phyloP scores from a whole-genome alignment of 2,329 filamentous ascomycete genomes.

The Juglanconis oblonga region DNA sequence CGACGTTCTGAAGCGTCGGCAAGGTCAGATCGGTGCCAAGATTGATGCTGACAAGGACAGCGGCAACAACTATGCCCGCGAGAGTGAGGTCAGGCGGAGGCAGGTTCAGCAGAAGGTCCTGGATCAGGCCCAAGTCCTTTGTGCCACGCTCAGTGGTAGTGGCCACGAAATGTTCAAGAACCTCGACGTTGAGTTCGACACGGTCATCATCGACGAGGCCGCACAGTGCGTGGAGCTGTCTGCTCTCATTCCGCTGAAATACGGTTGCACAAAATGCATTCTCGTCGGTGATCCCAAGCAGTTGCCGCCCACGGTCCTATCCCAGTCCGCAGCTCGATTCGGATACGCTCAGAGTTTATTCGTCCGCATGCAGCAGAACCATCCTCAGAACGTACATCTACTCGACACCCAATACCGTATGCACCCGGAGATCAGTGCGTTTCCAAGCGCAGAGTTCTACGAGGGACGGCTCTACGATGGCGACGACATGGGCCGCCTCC shows the following conservation, averaged over 20 bases:
- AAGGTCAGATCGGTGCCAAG: conserved; percentile 69
- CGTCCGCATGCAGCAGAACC: conserved; percentile 94
- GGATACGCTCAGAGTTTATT: conserved; percentile 98
- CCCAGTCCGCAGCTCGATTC: conserved; percentile 85
- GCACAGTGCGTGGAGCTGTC: conserved; percentile 98
- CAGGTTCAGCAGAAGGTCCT: conserved; percentile 88
- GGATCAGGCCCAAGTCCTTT: conserved; percentile 87
- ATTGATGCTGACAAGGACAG: conserved; percentile 88
- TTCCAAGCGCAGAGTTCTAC: conserved; percentile 91
- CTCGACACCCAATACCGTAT: conserved; percentile 99
- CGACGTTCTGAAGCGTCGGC: conserved; percentile 72
- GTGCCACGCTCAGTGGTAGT: conserved; percentile 89
- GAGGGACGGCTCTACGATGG: conserved; percentile 85
- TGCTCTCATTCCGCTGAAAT: conserved; percentile 94
- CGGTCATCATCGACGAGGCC: conserved; percentile 96
- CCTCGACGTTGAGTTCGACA: conserved; percentile 94
- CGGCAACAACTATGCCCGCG: conserved; percentile 76
- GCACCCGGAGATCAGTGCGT: conserved; percentile 93
- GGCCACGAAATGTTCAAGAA: conserved; percentile 97
- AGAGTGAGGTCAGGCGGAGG: conserved; percentile 80
- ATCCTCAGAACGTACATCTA: conserved; percentile 82
- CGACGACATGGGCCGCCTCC: conserved; percentile 72
- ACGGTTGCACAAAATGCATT: conserved; percentile 94
- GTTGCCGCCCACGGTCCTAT: conserved; percentile 91
- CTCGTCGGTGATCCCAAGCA: conserved; percentile 98